These are phyloP conservation scores for Russula dissimulans DNA, from an alignment of 768 basidiomycete species.

Conservation along the genomic window DNA sequence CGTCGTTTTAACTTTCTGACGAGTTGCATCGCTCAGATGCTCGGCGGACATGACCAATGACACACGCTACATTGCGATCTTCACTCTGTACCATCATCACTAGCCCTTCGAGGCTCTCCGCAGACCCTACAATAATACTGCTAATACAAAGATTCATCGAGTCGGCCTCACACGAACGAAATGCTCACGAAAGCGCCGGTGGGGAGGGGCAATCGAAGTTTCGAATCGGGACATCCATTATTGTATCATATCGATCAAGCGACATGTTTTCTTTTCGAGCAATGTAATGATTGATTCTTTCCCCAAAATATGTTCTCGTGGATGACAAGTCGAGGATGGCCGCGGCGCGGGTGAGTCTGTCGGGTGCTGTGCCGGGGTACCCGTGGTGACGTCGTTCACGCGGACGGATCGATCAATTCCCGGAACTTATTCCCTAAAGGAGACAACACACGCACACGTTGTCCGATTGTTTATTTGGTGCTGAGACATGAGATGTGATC, in stretches of 20 bases:
- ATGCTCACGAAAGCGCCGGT: neutral
- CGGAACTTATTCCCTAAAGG: slow-evolving; percentile 1
- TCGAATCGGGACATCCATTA: neutral
- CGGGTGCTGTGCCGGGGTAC: neutral
- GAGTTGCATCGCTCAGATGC: neutral
- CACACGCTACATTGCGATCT: slow-evolving; percentile 13
- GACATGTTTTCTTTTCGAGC: slow-evolving; percentile 2
- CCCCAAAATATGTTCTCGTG: neutral
- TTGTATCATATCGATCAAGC: slow-evolving; percentile 14
- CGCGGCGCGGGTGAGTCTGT: neutral
- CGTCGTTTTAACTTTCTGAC: neutral
- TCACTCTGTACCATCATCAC: slow-evolving; percentile 18
- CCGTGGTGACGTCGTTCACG: slow-evolving; percentile 5
- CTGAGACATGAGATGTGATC: slow-evolving; percentile 1
- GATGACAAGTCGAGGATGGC: neutral
- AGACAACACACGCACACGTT: neutral
- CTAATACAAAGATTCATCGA: slow-evolving; percentile 5
- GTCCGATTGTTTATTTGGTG: neutral
- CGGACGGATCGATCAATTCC: slow-evolving; percentile 7
- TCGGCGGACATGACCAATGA: neutral
- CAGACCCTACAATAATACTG: slow-evolving; percentile 8
- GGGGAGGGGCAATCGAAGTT: neutral
- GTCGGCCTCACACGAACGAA: neutral
- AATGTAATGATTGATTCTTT: neutral
- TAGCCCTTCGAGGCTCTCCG: neutral